Evolutionary conservation across 148 eudicot species (phyloP).

Genomic region (Pouteria glomerata): DNA sequence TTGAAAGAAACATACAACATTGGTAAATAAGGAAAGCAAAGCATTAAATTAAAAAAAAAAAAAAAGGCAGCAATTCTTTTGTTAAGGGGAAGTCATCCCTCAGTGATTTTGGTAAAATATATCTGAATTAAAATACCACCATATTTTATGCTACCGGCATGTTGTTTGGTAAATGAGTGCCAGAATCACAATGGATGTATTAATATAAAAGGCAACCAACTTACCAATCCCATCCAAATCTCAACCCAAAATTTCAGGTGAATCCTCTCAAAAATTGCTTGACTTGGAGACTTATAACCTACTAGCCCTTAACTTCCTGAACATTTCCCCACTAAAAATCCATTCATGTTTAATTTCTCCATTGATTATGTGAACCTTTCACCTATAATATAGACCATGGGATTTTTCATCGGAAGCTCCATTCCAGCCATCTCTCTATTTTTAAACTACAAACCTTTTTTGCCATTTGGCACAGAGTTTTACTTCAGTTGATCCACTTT

Average conservation of each 20-base stretch:
- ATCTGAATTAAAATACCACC: neutral
- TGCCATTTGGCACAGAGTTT: too few species aligned
- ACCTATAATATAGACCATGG: too few species aligned
- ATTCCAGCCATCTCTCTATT: too few species aligned
- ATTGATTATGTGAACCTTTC: too few species aligned
- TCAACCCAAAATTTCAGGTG: neutral
- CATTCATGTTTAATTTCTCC: too few species aligned
- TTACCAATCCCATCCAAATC: neutral
- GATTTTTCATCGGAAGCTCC: too few species aligned
- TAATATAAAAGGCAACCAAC: neutral
- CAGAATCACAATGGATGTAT: neutral
- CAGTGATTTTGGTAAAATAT: too few species aligned
- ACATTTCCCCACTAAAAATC: neutral
- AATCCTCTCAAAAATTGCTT: neutral
- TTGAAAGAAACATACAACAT: neutral
- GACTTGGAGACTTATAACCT: neutral
- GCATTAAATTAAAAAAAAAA: neutral
- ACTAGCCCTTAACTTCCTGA: neutral
- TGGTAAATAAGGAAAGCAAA: neutral
- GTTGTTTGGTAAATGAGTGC: neutral
- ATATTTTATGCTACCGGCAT: neutral
- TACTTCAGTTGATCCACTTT: too few species aligned
- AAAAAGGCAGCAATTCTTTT: too few species aligned
- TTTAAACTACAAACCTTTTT: too few species aligned
- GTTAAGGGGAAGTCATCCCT: too few species aligned